Evolutionary conservation across 1,284 basidiomycete genomes (phyloP).

Genomic region (Cutaneotrichosporon dermatis): DNA sequence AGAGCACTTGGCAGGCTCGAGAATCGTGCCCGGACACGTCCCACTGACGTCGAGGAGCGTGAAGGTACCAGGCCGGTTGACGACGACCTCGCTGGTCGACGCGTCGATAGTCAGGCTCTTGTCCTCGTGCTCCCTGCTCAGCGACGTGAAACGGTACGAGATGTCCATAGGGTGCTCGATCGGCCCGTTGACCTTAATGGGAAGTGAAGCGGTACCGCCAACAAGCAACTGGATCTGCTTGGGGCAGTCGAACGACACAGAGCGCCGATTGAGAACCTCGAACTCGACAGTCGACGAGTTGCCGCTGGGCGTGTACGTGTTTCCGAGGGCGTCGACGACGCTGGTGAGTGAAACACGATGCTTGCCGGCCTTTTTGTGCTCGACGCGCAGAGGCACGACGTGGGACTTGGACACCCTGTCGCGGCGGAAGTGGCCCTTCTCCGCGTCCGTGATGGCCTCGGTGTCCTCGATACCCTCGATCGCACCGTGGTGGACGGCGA

Average conservation of each 20-base stretch:
- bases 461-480: slow-evolving; percentile 77
- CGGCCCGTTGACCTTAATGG: slow-evolving; percentile 25
- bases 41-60: slow-evolving; percentile 68
- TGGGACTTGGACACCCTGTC: slow-evolving; percentile 37
- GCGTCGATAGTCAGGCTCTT: slow-evolving; percentile 57
- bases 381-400: slow-evolving; percentile 35
- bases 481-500: slow-evolving; percentile 59
- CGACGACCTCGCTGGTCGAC: slow-evolving; percentile 53
- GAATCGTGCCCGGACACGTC: slow-evolving; percentile 70
- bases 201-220: slow-evolving; percentile 27
- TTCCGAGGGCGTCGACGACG: slow-evolving; percentile 51
- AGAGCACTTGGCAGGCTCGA: slow-evolving; percentile 71
- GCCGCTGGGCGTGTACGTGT: slow-evolving; percentile 47
- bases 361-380: slow-evolving; percentile 42
- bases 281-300: slow-evolving; percentile 56
- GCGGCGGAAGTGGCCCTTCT: slow-evolving; percentile 25
- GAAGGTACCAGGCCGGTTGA: slow-evolving; percentile 76
- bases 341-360: slow-evolving; percentile 47
- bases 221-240: slow-evolving; percentile 70
- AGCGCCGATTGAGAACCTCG: slow-evolving; percentile 69
- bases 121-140: slow-evolving; percentile 19
- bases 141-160: slow-evolving; percentile 24
- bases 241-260: slow-evolving; percentile 67
- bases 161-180: slow-evolving; percentile 22
- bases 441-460: slow-evolving; percentile 17